Evolutionary conservation across 2,329 filamentous ascomycete genomes (phyloP).

Genomic region (Penicillium hordei): DNA sequence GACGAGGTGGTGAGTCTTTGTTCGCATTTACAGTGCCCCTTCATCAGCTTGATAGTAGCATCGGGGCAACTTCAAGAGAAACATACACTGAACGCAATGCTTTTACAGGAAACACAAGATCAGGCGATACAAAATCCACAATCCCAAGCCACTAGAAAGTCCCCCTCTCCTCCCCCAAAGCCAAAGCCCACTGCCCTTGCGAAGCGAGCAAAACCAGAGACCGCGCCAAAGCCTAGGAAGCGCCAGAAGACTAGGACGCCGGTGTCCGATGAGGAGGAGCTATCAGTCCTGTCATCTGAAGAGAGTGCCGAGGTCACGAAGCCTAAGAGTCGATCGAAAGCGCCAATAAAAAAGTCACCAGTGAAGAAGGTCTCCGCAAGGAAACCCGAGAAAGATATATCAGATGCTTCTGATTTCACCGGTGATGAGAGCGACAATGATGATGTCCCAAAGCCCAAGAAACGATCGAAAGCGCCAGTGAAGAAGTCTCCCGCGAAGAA

Average conservation of each 20-base stretch:
- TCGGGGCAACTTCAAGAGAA: neutral
- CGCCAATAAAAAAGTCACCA: neutral
- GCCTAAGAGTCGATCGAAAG: conserved; percentile 19
- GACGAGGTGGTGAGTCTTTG: conserved; percentile 50
- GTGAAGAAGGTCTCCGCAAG: conserved; percentile 7
- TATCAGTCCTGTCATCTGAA: conserved; percentile 11
- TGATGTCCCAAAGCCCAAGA: conserved; percentile 22
- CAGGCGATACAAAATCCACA: conserved; percentile 17
- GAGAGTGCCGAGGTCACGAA: conserved; percentile 26
- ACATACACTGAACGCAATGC: conserved; percentile 6
- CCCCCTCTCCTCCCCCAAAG: conserved; percentile 18
- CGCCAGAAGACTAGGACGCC: conserved; percentile 35
- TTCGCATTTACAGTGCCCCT: neutral
- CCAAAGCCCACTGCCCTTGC: conserved; percentile 21
- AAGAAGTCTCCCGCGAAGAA: conserved; percentile 16
- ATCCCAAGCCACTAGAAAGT: conserved; percentile 9
- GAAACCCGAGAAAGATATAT: conserved; percentile 8
- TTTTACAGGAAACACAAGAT: conserved; percentile 36
- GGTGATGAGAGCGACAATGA: conserved; percentile 27
- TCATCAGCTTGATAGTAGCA: neutral
- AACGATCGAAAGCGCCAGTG: conserved; percentile 11
- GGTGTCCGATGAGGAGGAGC: conserved; percentile 27
- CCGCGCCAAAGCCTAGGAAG: conserved; percentile 31
- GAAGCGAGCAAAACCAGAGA: conserved; percentile 32
- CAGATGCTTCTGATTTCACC: conserved; percentile 9